A percentile compares a stretch with the other conserved stretches of the same genome.
These are phyloP conservation scores for Quercus ilex DNA, from an alignment of 306 rosid species.

Conservation along the genomic window DNA sequence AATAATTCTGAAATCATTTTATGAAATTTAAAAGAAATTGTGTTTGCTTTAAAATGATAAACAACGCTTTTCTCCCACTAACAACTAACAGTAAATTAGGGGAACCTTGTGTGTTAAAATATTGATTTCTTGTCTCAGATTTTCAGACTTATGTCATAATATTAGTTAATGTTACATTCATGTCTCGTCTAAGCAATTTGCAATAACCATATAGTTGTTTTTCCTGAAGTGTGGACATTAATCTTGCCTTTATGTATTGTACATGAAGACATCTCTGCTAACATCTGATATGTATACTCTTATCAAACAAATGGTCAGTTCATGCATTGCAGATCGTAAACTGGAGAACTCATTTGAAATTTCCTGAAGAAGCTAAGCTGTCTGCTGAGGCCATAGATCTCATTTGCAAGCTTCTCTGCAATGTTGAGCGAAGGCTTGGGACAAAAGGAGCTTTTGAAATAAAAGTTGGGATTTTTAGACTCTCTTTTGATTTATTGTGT, in stretches of 20 bases:
- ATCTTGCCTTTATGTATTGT: background rate
- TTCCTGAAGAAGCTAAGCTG: conserved; percentile 73
- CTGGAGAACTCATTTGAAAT: conserved; percentile 79
- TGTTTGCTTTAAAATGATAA: background rate
- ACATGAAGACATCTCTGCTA: background rate
- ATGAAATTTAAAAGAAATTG: background rate
- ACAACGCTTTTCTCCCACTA: background rate
- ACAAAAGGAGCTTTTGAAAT: conserved; percentile 83
- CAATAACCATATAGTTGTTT: background rate
- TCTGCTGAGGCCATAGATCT: conserved; percentile 83
- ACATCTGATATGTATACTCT: background rate
- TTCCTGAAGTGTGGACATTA: background rate
- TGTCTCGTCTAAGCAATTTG: background rate
- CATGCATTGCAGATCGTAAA: conserved; percentile 63
- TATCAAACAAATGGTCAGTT: conserved; percentile 20
- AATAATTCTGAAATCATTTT: background rate
- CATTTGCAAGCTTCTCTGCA: conserved; percentile 74
- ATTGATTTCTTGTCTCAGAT: background rate
- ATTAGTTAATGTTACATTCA: background rate
- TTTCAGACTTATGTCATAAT: background rate
- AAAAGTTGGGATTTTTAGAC: conserved; percentile 41
- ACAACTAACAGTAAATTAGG: background rate
- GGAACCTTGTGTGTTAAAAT: background rate
- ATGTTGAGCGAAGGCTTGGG: conserved; percentile 84
- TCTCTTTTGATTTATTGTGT: background rate